Evolutionary conservation across 1,284 basidiomycete genomes (phyloP), one percentile per base, ranked within the genome.

Genomic region (Coniophora puteana): DNA sequence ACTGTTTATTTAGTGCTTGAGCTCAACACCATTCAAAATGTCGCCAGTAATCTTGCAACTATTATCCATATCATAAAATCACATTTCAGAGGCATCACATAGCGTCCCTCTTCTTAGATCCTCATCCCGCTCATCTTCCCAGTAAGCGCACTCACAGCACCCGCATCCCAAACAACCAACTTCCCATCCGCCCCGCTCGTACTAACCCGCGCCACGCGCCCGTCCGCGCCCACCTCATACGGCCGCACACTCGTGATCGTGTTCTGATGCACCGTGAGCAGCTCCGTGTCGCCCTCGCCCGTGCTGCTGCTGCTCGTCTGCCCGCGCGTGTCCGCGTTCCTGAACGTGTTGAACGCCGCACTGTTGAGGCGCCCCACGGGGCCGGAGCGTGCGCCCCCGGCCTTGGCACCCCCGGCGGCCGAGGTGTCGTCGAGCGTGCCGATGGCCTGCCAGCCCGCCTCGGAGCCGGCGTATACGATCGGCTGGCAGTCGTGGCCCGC

Each of bases 401-500:
- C 56, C 57, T 74, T 82, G 42, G 68, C 60, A 4, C 72, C 69
- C 6, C 60, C 50, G 65, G 49, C 36, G 24, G 40, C 26, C 11
- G 63, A 74, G n/a, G 76, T 69, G 45, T 94, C 90, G 56, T 97
- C 93, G 50, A 97, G 76, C 44, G 84, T 89, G n/a, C 89, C 83
- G 37, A 78, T 66, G 41, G 79, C 67, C 38, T 76, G 68, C 93
- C 93, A 96, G 2, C 89, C 89, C 27, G 61, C 66, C 39, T 74
- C 69, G 33, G 72, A 74, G 8, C 91, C 92, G 2, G 78, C 72
- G 66, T 91, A 93, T 20, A 95, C 78, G 24, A 94, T 71, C 1
- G 96, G 96, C 63, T 96, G 93, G 67, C 96, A 99, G 61, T 99
- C 96, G 66, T 99, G 95, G 0, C 96, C 96, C 0, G 93, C 96